Conservation (phyloP, 345 rosid genomes). For the Anacardium occidentale region DNA sequence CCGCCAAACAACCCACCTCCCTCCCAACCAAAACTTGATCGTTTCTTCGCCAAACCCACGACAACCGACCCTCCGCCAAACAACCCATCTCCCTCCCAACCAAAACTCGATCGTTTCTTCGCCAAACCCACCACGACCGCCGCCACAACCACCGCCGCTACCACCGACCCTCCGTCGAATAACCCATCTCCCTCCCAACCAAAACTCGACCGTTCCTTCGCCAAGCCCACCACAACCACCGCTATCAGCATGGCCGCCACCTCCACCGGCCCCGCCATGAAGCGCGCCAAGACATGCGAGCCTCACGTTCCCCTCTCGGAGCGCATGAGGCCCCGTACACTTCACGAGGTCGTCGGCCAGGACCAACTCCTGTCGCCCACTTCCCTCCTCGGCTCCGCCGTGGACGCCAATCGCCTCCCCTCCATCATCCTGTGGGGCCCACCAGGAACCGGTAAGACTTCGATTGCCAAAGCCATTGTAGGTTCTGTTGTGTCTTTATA, state of each 20-base stretch:
- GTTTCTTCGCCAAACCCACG: constrained; percentile 13
- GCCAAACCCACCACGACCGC: constrained; percentile 29
- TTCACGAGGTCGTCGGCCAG: constrained; percentile 79
- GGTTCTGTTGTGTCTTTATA: constrained; percentile 43
- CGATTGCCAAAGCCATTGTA: constrained; percentile 63
- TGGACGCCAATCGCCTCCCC: constrained; percentile 56
- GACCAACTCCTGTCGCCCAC: constrained; percentile 58
- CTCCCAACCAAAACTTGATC: not conserved
- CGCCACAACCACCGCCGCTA: constrained; percentile 14
- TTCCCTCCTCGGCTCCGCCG: constrained; percentile 60
- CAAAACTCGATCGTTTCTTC: constrained; percentile 62
- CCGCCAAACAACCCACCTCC: not conserved
- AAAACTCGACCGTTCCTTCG: not conserved
- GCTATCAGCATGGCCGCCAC: constrained; percentile 15
- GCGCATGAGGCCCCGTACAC: constrained; percentile 73
- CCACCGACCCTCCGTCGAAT: constrained; percentile 13
- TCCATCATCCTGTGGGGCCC: constrained; percentile 86
- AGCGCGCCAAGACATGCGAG: constrained; percentile 32
- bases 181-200: not conserved
- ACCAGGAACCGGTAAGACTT: constrained; percentile 89
- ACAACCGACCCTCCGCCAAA: not conserved
- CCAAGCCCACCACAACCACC: not conserved
- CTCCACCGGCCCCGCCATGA: constrained; percentile 18
- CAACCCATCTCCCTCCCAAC: constrained; percentile 32
- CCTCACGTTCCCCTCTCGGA: constrained; percentile 58